Evolutionary conservation across 768 basidiomycete species (phyloP).

Genomic region (Serendipita sp.): DNA sequence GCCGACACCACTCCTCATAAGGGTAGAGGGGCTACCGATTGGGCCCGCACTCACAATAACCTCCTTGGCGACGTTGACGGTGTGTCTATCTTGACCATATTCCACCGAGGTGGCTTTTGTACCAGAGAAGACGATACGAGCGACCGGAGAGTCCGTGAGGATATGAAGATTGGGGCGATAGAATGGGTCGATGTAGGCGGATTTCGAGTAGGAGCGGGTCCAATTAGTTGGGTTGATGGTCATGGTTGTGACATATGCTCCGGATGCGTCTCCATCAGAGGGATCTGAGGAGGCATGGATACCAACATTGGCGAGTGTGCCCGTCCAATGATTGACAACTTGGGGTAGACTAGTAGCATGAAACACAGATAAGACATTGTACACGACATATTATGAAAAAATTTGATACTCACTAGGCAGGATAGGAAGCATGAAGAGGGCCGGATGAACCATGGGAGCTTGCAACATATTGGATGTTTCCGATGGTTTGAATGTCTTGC

Average conservation of each 20-base stretch:
- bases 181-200: slow-evolving; percentile 47
- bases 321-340: slow-evolving; percentile 39
- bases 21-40: slow-evolving; percentile 35
- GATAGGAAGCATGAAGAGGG: slow-evolving; percentile 31
- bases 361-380: neutral
- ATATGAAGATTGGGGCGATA: slow-evolving; percentile 48
- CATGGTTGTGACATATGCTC: slow-evolving; percentile 38
- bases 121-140: slow-evolving; percentile 30
- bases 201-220: slow-evolving; percentile 48
- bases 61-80: slow-evolving; percentile 39
- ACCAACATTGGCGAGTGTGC: slow-evolving; percentile 29
- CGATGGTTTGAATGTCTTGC: slow-evolving; percentile 22
- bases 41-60: slow-evolving; percentile 32
- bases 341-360: slow-evolving; percentile 26
- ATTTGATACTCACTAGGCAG: slow-evolving; percentile 30
- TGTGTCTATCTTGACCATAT: slow-evolving; percentile 24
- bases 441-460: slow-evolving; percentile 36
- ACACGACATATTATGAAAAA: slow-evolving; percentile 6
- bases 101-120: slow-evolving; percentile 28
- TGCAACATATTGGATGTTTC: slow-evolving; percentile 29
- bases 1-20: slow-evolving; percentile 43
- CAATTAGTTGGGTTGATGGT: slow-evolving; percentile 46
- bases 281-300: slow-evolving; percentile 26
- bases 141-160: slow-evolving; percentile 42
- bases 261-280: slow-evolving; percentile 32